Percentiles rank a stretch among this genome's conserved stretches.
Evolutionary conservation across 345 rosid species (phyloP).

Genomic region (Rhodamnia rubescens): DNA sequence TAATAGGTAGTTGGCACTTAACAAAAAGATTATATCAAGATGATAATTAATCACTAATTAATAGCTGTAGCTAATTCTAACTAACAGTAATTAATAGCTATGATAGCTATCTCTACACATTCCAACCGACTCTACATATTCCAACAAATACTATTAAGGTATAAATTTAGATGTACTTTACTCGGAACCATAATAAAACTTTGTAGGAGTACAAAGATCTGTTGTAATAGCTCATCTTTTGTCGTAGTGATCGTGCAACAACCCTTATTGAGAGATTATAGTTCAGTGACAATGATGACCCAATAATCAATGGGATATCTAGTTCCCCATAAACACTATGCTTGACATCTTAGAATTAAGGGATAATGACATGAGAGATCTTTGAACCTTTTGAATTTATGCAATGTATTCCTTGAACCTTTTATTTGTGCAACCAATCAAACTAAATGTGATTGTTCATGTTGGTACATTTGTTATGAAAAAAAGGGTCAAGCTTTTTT

Average conservation of each 20-base stretch:
- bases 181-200: background rate
- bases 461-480: background rate
- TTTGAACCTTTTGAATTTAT: background rate
- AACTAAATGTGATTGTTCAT: background rate
- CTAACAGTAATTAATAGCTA: too few species aligned
- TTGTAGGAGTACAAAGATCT: background rate
- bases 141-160: background rate
- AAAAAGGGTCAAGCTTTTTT: too few species aligned
- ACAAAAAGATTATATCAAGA: too few species aligned
- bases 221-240: background rate
- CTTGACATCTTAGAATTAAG: background rate
- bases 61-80: too few species aligned
- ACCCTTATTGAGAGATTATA: background rate
- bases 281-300: background rate
- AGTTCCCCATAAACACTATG: background rate
- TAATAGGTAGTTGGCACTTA: too few species aligned
- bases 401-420: background rate
- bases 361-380: background rate
- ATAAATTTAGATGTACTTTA: background rate
- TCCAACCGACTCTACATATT: too few species aligned
- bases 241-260: background rate
- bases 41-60: too few species aligned
- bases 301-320: background rate
- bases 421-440: background rate
- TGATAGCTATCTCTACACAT: too few species aligned